phyloP scores from a whole-genome alignment of 805 yeast genomes.

The Kodamaea nitidulidarum region DNA sequence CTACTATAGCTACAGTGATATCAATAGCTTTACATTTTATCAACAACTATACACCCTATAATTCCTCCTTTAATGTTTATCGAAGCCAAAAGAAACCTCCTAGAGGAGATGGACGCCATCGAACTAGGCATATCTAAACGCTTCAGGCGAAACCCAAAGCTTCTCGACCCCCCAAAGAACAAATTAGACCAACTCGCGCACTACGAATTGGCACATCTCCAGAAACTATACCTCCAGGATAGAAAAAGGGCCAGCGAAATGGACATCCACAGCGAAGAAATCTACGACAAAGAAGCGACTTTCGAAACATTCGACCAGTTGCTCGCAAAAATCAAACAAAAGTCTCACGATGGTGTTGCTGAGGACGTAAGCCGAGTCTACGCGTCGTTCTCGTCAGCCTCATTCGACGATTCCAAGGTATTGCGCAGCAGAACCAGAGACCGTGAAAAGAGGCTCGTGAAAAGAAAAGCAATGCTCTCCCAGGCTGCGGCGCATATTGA shows the following conservation, averaged over 20 bases:
- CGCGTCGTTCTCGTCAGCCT: constrained; percentile 24
- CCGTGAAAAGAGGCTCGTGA: constrained; percentile 17
- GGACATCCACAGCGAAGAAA: constrained; percentile 11
- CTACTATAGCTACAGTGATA: no score
- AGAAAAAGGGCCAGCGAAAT: constrained; percentile 12
- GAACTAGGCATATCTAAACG: constrained; percentile 65
- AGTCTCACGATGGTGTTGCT: constrained; percentile 12
- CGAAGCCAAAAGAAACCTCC: constrained; percentile 31
- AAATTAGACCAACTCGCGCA: constrained; percentile 41
- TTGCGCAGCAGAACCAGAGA: constrained; percentile 15
- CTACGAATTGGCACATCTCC: constrained; percentile 59
- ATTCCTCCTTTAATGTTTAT: no score
- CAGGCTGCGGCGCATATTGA: constrained; percentile 46
- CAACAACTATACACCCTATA: no score
- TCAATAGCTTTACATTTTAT: no score
- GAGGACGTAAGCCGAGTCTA: constrained; percentile 12
- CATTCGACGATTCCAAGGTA: constrained; percentile 12
- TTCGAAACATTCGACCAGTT: constrained; percentile 37
- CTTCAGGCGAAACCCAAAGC: constrained; percentile 24
- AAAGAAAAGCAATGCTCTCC: constrained; percentile 43
- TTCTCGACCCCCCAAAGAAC: constrained; percentile 17
- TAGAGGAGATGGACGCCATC: constrained; percentile 69
- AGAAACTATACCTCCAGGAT: constrained; percentile 36
- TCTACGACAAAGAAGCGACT: constrained; percentile 15
- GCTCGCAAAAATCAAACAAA: constrained; percentile 25